phyloP scores from a whole-genome alignment of 2,329 filamentous ascomycete genomes.

The Botrytis deweyae region DNA sequence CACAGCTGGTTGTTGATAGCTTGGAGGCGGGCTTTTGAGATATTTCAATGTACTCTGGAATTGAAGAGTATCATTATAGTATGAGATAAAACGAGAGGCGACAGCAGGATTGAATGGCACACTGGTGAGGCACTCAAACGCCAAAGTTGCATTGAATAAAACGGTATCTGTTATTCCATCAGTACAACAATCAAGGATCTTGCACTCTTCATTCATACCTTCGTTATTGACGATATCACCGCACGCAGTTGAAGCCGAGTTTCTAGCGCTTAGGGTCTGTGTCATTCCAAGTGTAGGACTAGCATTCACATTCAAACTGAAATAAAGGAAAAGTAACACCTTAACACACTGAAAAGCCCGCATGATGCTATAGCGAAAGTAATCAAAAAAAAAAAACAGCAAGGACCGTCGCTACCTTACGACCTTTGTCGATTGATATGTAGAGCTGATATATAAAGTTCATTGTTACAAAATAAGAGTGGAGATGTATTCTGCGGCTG shows the following conservation, averaged over 20 bases:
- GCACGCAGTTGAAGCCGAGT: constrained; percentile 26
- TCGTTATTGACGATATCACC: constrained; percentile 26
- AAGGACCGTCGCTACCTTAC: background rate
- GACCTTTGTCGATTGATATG: background rate
- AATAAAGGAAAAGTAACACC: background rate
- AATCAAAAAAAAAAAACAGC: background rate
- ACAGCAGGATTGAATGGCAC: constrained; percentile 48
- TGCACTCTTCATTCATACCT: background rate
- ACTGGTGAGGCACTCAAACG: constrained; percentile 45
- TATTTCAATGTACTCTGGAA: constrained; percentile 35
- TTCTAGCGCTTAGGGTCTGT: constrained; percentile 15
- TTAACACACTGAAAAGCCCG: background rate
- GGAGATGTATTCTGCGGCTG: constrained; percentile 12
- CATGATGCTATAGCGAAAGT: background rate
- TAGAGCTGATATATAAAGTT: background rate
- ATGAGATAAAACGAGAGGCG: constrained; percentile 45
- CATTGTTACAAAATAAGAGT: background rate
- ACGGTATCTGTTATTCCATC: constrained; percentile 16
- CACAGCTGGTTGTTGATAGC: constrained; percentile 48
- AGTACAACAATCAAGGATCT: background rate
- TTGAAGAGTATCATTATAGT: constrained; percentile 46
- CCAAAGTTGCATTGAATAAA: constrained; percentile 32
- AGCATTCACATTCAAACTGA: background rate
- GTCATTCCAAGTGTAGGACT: background rate
- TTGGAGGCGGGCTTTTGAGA: constrained; percentile 51